These are phyloP conservation scores for Trichoderma harzianum DNA, from an alignment of 2,329 filamentous ascomycete species.

Conservation along the genomic window DNA sequence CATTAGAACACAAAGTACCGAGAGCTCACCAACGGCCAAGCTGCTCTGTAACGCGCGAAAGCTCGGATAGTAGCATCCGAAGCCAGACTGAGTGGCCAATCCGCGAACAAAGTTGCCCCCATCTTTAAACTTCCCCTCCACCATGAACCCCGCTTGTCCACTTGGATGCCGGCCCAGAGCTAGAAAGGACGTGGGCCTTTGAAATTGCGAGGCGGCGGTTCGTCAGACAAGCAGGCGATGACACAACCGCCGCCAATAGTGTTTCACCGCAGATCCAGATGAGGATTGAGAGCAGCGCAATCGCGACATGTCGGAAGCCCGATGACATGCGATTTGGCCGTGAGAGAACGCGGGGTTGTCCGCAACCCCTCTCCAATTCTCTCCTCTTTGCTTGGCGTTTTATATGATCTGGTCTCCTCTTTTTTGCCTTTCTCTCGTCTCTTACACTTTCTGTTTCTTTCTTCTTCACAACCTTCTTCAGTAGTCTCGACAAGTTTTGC, in stretches of 20 bases:
- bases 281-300: not conserved
- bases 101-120: not conserved
- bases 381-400: not conserved
- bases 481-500: not conserved
- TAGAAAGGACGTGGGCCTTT: constrained; percentile 3
- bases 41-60: not conserved
- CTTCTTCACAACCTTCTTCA: not conserved
- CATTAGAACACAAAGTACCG: not conserved
- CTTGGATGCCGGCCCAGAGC: not conserved
- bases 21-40: not conserved
- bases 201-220: constrained; percentile 7
- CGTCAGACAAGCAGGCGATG: not conserved
- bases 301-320: constrained; percentile 5
- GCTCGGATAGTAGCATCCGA: not conserved
- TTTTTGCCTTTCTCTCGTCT: not conserved
- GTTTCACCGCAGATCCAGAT: constrained; percentile 11
- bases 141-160: not conserved
- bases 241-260: constrained; percentile 7
- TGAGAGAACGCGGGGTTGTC: constrained; percentile 3
- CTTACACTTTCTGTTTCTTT: not conserved
- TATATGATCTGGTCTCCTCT: not conserved
- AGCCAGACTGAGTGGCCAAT: not conserved
- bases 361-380: not conserved
- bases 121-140: constrained; percentile 1
- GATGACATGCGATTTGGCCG: not conserved